These are phyloP conservation scores for Bolboschoenus planiculmis DNA, from an alignment of 176 grass and related monocot species.

Conservation along the genomic window DNA sequence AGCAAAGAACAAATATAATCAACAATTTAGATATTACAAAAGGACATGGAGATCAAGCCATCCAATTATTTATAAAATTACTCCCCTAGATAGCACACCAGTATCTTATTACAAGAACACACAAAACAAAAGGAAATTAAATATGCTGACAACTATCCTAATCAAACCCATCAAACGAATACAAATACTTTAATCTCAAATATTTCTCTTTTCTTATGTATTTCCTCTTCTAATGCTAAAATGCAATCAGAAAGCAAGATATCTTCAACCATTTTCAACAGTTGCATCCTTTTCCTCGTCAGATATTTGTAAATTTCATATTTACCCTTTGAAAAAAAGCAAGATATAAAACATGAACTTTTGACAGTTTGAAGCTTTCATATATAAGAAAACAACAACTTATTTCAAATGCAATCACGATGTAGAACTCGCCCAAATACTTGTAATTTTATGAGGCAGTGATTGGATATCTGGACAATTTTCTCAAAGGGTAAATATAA, in stretches of 20 bases:
- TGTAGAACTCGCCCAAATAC: not conserved
- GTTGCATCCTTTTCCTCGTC: not conserved
- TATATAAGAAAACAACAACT: not conserved
- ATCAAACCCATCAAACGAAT: slow-evolving; percentile 32
- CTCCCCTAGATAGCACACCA: not conserved
- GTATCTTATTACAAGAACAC: slow-evolving; percentile 42
- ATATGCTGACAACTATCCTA: slow-evolving; percentile 35
- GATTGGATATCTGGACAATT: not conserved
- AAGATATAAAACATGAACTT: not conserved
- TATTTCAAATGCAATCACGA: slow-evolving; percentile 1
- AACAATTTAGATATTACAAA: not conserved
- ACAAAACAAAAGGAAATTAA: slow-evolving; percentile 29
- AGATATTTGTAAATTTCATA: slow-evolving; percentile 12
- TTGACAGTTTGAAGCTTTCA: not conserved
- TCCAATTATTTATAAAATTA: not conserved
- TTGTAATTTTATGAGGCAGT: not conserved
- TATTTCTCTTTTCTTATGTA: not conserved
- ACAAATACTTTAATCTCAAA: not conserved
- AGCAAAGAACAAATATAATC: not conserved
- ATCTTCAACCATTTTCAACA: not conserved
- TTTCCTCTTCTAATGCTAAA: not conserved
- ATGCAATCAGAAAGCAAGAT: not conserved
- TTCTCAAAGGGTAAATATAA: slow-evolving; percentile 16
- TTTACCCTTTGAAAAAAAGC: slow-evolving; percentile 16
- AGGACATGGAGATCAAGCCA: not conserved